These are phyloP conservation scores for Rhytidhysteron rufulum DNA, from an alignment of 2,329 filamentous ascomycete genomes.

Conservation along the genomic window DNA sequence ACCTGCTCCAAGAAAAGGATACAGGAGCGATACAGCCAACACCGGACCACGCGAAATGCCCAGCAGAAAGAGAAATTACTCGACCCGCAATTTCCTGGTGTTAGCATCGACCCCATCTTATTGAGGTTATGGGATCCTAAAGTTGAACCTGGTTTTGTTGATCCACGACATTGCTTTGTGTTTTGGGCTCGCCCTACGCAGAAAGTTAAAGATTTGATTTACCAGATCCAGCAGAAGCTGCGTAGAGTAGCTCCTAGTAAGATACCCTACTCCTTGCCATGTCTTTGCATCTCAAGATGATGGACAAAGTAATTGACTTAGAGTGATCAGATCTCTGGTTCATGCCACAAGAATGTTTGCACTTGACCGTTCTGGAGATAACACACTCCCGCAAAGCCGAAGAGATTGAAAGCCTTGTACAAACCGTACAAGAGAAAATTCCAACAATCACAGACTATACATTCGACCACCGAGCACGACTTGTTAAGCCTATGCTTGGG, in stretches of 20 bases:
- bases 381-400: conserved; percentile 70
- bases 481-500: conserved; percentile 78
- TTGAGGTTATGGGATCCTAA: conserved; percentile 62
- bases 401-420: conserved; percentile 63
- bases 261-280: conserved; percentile 22
- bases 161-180: conserved; percentile 76
- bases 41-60: conserved; percentile 70
- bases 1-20: conserved; percentile 54
- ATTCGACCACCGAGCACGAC: conserved; percentile 62
- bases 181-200: conserved; percentile 83
- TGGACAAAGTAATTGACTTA: background rate
- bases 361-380: conserved; percentile 82
- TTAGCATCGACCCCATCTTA: conserved; percentile 74
- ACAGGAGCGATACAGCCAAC: conserved; percentile 67
- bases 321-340: conserved; percentile 69
- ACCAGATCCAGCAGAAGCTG: conserved; percentile 65
- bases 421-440: conserved; percentile 53
- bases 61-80: conserved; percentile 75
- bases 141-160: conserved; percentile 65
- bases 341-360: conserved; percentile 74
- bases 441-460: conserved; percentile 63
- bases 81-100: conserved; percentile 61
- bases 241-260: conserved; percentile 64
- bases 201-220: conserved; percentile 64
- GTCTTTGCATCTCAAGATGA: background rate